These are phyloP conservation scores for Monilinia fructicola DNA, from an alignment of 2,329 filamentous ascomycete genomes.

Conservation along the genomic window DNA sequence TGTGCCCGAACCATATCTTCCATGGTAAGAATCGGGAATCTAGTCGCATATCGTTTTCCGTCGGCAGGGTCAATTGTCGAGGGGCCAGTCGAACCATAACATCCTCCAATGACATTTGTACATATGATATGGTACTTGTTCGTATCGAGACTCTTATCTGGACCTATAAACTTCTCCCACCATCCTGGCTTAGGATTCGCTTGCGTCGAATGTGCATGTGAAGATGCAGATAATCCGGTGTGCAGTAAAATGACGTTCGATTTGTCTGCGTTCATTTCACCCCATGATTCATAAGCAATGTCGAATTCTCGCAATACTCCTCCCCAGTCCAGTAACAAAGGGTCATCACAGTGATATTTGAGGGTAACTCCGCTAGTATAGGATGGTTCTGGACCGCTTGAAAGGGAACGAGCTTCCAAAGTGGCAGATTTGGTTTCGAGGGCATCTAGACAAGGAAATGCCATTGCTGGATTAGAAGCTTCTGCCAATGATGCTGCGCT, in stretches of 20 bases:
- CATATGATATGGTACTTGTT: conserved; percentile 91
- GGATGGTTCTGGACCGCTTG: conserved; percentile 83
- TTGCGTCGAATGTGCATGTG: conserved; percentile 90
- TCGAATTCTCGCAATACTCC: conserved; percentile 86
- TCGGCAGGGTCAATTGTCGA: conserved; percentile 82
- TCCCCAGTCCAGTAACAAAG: conserved; percentile 89
- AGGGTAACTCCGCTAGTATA: conserved; percentile 90
- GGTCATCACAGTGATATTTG: conserved; percentile 69
- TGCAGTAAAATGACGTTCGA: conserved; percentile 90
- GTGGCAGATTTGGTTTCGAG: conserved; percentile 75
- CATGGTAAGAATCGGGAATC: conserved; percentile 93
- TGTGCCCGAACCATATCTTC: conserved; percentile 98
- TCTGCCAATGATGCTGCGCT: conserved; percentile 30
- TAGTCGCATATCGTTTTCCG: conserved; percentile 84
- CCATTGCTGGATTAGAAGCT: conserved; percentile 79
- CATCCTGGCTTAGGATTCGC: conserved; percentile 86
- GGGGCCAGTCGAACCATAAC: conserved; percentile 92
- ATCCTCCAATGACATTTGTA: conserved; percentile 94
- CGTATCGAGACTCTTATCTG: conserved; percentile 81
- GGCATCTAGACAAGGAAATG: conserved; percentile 86
- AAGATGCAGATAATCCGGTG: conserved; percentile 94
- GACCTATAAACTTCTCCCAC: conserved; percentile 99
- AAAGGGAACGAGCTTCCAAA: conserved; percentile 65
- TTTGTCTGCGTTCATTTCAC: conserved; percentile 71
- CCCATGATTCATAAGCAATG: conserved; percentile 94